Base-by-base conservation (phyloP, 495 filamentous ascomycete genomes). In the Penicilliopsis zonata region DNA sequence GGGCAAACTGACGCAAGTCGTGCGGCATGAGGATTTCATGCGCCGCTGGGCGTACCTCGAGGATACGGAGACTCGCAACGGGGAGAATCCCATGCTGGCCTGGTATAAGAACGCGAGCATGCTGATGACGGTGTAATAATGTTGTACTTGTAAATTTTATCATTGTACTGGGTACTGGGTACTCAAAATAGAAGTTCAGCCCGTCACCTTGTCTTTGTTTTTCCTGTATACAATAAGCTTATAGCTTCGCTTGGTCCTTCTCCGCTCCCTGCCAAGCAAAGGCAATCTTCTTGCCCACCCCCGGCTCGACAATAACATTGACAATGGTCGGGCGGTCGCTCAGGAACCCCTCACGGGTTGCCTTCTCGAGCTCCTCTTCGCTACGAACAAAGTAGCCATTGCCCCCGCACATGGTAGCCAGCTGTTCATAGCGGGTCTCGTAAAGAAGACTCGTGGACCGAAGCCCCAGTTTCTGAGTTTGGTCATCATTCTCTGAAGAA, bases 81-180 rank as follows among this genome's bases (percentile, higher is more conserved):
- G 92, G 8, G 90, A 98, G 65, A 95, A 94, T 53, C 92, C 92
- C 27, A 50, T 96, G 54, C 40, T 98, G 52, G 78, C 57, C 37
- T 96, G 88, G 87, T 98, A 94, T 52, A 82, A 83, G 60, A 95
- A 93, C 57, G 82, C 83, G 41, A 86, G 78, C 50, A 77, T 94
- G 53, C 68, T 95, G 70, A 78, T 76, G 35, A 92, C 82, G 36
- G 74, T 92, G 38, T 85, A n/a, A n/a, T n/a, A n/a, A n/a, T n/a
- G n/a, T n/a, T n/a, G n/a, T n/a, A n/a, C n/a, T n/a, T n/a, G n/a
- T n/a, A n/a, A n/a, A n/a, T n/a, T n/a, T n/a, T n/a, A n/a, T n/a
- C n/a, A n/a, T n/a, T n/a, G n/a, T n/a, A n/a, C n/a, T n/a, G n/a
- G n/a, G n/a, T n/a, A n/a, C n/a, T n/a, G n/a, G n/a, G n/a, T n/a